A percentile compares a stretch with the other conserved stretches of the same genome.
These are phyloP conservation scores for Vigna radiata DNA, from an alignment of 306 rosid genomes.

Conservation along the genomic window DNA sequence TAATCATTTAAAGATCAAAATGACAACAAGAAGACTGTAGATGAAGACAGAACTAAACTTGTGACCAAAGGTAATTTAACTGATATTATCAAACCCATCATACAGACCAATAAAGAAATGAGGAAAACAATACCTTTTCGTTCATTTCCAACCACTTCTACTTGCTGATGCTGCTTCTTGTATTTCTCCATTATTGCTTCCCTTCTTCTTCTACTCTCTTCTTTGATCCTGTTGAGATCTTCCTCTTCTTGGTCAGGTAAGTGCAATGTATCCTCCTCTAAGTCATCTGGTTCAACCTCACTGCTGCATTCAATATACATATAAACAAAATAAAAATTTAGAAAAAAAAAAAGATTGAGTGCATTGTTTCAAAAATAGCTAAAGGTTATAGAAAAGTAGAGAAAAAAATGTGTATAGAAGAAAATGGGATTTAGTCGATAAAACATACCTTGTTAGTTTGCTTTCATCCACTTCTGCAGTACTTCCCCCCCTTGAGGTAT, in stretches of 20 bases:
- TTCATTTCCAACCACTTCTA: conserved; percentile 47
- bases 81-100: conserved; percentile 9
- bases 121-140: conserved; percentile 54
- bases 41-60: conserved; percentile 25
- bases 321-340: conserved; percentile 7
- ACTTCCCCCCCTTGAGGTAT: conserved; percentile 45
- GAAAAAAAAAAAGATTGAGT: neutral
- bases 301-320: conserved; percentile 53
- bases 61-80: neutral
- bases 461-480: conserved; percentile 47
- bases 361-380: conserved; percentile 1
- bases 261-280: conserved; percentile 65
- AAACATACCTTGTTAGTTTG: conserved; percentile 56
- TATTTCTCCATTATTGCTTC: conserved; percentile 94
- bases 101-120: neutral
- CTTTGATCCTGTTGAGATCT: conserved; percentile 87
- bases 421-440: neutral
- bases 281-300: conserved; percentile 73
- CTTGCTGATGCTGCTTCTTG: conserved; percentile 66
- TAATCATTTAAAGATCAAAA: neutral
- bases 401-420: neutral
- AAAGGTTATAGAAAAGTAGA: neutral
- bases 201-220: conserved; percentile 89
- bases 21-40: neutral
- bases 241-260: conserved; percentile 91